Evolutionary conservation across 306 rosid genomes (phyloP).

Genomic region (Acacia confusa): DNA sequence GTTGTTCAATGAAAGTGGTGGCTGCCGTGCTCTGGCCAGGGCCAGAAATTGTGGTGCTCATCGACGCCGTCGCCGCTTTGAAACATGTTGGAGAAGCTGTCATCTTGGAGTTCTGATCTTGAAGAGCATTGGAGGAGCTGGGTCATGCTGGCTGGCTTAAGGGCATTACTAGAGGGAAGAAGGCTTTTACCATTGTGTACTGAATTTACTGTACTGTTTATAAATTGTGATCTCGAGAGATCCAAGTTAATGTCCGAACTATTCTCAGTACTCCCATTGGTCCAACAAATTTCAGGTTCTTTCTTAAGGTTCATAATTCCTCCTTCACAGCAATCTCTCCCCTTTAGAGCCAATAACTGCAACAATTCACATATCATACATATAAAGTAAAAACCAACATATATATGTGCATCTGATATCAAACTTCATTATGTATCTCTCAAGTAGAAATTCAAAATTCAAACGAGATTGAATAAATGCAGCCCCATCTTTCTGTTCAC

Average conservation of each 20-base stretch:
- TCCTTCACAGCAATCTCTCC: constrained; percentile 46
- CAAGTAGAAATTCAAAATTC: neutral
- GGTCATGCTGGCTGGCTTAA: constrained; percentile 59
- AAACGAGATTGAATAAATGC: constrained; percentile 26
- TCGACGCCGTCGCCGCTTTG: constrained; percentile 51
- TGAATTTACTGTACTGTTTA: constrained; percentile 50
- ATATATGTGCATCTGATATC: neutral
- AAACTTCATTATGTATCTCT: neutral
- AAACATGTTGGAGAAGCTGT: constrained; percentile 72
- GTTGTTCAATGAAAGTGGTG: constrained; percentile 51
- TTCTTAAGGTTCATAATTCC: constrained; percentile 46
- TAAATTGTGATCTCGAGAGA: constrained; percentile 63
- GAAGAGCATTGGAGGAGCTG: constrained; percentile 77
- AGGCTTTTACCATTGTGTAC: constrained; percentile 45
- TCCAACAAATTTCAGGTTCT: constrained; percentile 73
- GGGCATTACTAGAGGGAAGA: constrained; percentile 34
- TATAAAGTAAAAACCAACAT: neutral
- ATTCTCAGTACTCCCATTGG: constrained; percentile 74
- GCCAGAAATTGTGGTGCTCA: constrained; percentile 78
- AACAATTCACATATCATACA: constrained; percentile 2
- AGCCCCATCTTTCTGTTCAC: constrained; percentile 38
- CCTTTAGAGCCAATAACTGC: constrained; percentile 61
- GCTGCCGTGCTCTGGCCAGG: constrained; percentile 76
- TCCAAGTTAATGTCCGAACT: constrained; percentile 72
- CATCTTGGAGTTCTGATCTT: constrained; percentile 69